Evolutionary conservation across 768 basidiomycete genomes (phyloP), one percentile per base, ranked within the genome.

Genomic region (Pulveroboletus sp.): DNA sequence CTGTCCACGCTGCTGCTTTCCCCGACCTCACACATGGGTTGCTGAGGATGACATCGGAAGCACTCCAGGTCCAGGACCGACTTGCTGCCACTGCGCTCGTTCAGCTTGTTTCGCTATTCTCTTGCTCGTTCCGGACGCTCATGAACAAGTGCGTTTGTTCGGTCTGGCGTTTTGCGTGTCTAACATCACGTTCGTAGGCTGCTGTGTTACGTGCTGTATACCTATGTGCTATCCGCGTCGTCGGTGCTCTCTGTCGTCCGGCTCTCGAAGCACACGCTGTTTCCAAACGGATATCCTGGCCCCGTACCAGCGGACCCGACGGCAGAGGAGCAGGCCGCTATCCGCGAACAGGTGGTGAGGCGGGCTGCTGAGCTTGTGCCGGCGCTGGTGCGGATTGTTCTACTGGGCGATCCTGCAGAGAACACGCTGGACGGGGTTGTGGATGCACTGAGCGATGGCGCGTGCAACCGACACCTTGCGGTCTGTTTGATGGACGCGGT

Each of bases 271-370:
- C 76, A 76, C 8, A 77, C 85, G 8, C 74, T 98, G 26, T 98
- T 95, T 63, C 94, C 95, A 4, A 83, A 83, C 54, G 94, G 95
- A 12, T 91, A 90, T 69, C 93, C 92, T 1, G 88, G 79, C 0
- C 81, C 83, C 0, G 67, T 82, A 1, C 82, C 86, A 2, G 71
- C 78, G 1, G 89, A 90, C 39, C 94, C 93, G 15, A 82, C 85
- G 0, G 71, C 72, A 1, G 89, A 89, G 56, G 92, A 94, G 66
- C 86, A 90, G 56, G 70, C 72, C 2, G 75, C 71, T 31, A 71
- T 91, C 43, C 76, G 80, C 28, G 53, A 62, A 8, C 59, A 64
- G 40, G 54, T 81, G 5, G 68, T 76, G 39, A 49, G 58, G 47
- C 61, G 76, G 30, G 37, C 86, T 1, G 51, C 59, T 0, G 68